Percentiles rank a stretch among this genome's conserved stretches.
phyloP scores from a whole-genome alignment of 2,329 filamentous ascomycete species.

The Mollisia scopiformis region DNA sequence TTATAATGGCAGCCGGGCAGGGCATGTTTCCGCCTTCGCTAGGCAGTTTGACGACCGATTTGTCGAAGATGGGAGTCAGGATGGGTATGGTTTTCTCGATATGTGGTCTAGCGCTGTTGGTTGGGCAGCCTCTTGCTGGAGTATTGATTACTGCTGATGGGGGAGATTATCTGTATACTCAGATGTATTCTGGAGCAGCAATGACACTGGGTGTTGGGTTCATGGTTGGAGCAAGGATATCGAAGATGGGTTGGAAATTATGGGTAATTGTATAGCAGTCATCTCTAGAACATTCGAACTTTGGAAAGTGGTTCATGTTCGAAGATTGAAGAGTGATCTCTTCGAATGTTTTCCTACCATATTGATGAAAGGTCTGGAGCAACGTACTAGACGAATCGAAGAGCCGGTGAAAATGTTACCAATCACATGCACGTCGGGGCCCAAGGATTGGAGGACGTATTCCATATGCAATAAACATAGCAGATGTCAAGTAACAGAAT shows the following conservation, averaged over 20 bases:
- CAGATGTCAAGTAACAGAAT: too few relatives aligned
- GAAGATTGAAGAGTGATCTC: too few relatives aligned
- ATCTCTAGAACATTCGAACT: too few relatives aligned
- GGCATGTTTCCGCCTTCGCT: slow-evolving; percentile 53
- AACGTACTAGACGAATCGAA: too few relatives aligned
- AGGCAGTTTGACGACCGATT: slow-evolving; percentile 52
- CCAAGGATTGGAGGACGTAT: too few relatives aligned
- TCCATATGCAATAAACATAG: too few relatives aligned
- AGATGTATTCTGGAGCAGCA: slow-evolving; percentile 23
- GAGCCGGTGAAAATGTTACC: too few relatives aligned
- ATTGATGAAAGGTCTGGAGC: too few relatives aligned
- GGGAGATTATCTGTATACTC: slow-evolving; percentile 25
- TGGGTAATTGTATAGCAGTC: slow-evolving; percentile 8
- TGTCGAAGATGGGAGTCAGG: slow-evolving; percentile 53
- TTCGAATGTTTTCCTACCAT: too few relatives aligned
- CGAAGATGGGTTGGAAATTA: slow-evolving; percentile 17
- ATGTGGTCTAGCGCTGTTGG: slow-evolving; percentile 42
- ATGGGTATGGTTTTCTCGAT: slow-evolving; percentile 64
- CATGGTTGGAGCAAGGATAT: slow-evolving; percentile 16
- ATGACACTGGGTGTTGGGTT: slow-evolving; percentile 38
- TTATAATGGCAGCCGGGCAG: slow-evolving; percentile 51
- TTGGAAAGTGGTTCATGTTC: neutral
- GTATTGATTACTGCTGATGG: slow-evolving; percentile 25
- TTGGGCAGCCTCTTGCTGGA: slow-evolving; percentile 33
- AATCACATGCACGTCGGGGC: too few relatives aligned